Evolutionary conservation across 2,329 filamentous ascomycete genomes (phyloP), one percentile per base, ranked within the genome.

Genomic region (Nemania sp.): DNA sequence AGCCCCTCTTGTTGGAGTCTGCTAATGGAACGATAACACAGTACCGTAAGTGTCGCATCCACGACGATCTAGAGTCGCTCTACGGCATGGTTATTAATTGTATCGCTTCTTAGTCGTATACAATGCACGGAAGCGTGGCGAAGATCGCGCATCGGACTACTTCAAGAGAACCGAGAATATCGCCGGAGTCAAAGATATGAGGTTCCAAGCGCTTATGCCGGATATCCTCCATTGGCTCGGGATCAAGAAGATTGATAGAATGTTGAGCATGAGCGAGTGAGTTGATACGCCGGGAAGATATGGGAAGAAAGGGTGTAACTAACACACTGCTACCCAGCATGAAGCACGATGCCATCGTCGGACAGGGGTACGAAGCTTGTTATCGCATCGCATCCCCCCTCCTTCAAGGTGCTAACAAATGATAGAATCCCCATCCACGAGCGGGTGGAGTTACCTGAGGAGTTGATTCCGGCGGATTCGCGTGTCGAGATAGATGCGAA

Each of bases 401-500:
- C 34, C 51, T 58, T 65, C 32, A 42, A 42, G 50, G 17, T n/a
- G 29, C 65, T 70, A 65, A 71, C 67, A 71, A 61, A 71, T 57
- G 40, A 62, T n/a, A 88, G 86, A 58, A 93, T 93, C 68, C 91
- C 92, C 32, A 97, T 97, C 69, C 83, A 90, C 70, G 92, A 97
- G 78, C 86, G 93, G 62, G 88, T 98, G 49, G 92, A 96, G 62
- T 91, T 98, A 65, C 95, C 94, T 3, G 92, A 96, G 67, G 90
- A 95, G 34, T 87, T 95, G 85, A 97, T 98, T 69, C 95, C 95
- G 12, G 91, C 89, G 65, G 95, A 98, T 77, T 96, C 92, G 54
- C 84, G 94, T 67, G 95, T 98, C n/a, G 95, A 99, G 77, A 99
- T 98, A 72, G 95, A 98, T 76, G 95, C 95, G 60, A 98, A 98